A percentile compares a stretch with the other conserved stretches of the same genome.
phyloP scores from a whole-genome alignment of 106 monocot genomes.

The Allium fistulosum region DNA sequence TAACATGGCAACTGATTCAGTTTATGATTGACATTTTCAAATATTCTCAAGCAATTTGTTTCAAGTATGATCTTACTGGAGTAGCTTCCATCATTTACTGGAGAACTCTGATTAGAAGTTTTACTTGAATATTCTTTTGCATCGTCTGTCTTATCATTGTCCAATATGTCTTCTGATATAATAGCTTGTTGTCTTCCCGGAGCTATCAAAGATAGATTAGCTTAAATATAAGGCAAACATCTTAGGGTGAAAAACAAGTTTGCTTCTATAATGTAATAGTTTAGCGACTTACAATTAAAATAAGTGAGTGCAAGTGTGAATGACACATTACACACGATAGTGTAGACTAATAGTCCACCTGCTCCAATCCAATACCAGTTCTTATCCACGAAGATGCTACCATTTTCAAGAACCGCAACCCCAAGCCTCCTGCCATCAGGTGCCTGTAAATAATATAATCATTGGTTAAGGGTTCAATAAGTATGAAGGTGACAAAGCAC shows the following conservation, averaged over 20 bases:
- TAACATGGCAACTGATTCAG: too few species aligned
- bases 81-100: constrained; percentile 23
- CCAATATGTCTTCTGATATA: constrained; percentile 34
- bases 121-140: constrained; percentile 21
- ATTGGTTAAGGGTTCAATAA: neutral
- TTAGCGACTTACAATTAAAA: constrained; percentile 40
- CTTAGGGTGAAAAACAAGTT: too few species aligned
- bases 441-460: constrained; percentile 4
- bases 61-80: constrained; percentile 9
- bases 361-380: constrained; percentile 61
- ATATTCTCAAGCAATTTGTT: too few species aligned
- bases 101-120: constrained; percentile 10
- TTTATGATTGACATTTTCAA: too few species aligned
- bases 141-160: constrained; percentile 23
- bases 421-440: constrained; percentile 36
- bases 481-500: neutral
- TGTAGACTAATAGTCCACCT: constrained; percentile 49
- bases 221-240: neutral
- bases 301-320: constrained; percentile 47
- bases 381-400: constrained; percentile 12
- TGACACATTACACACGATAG: constrained; percentile 46
- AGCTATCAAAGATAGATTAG: constrained; percentile 21
- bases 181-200: constrained; percentile 43
- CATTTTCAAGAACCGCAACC: constrained; percentile 28
- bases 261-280: too few species aligned